Evolutionary conservation across 2,329 filamentous ascomycete species (phyloP).

Genomic region (Annulohypoxylon truncatum): DNA sequence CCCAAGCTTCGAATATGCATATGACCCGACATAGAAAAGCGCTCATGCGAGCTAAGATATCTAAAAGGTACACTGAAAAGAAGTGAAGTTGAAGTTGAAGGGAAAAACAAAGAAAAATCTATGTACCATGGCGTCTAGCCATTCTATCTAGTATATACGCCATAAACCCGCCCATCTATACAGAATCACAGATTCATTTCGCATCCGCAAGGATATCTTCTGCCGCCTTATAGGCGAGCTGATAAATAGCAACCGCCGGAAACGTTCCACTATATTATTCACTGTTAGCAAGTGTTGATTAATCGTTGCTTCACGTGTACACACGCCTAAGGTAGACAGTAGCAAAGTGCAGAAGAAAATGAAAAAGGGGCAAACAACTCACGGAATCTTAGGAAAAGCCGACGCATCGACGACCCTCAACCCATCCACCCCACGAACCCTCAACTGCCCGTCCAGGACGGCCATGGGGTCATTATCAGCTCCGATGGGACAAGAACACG

Average conservation of each 20-base stretch:
- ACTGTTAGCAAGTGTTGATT: not conserved
- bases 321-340: too few relatives aligned
- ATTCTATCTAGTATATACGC: not conserved
- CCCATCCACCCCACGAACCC: constrained; percentile 61
- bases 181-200: not conserved
- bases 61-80: not conserved
- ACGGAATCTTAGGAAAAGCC: constrained; percentile 62
- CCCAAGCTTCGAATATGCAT: too few relatives aligned
- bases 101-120: not conserved
- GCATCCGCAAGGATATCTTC: constrained; percentile 44
- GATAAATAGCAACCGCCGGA: constrained; percentile 44
- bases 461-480: constrained; percentile 62
- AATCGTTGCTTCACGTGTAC: too few relatives aligned
- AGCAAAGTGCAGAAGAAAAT: not conserved
- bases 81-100: not conserved
- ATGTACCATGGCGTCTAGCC: not conserved
- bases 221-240: constrained; percentile 47
- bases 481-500: constrained; percentile 46
- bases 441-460: constrained; percentile 63
- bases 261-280: constrained; percentile 42
- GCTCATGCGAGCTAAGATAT: not conserved
- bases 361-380: constrained; percentile 6
- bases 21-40: not conserved
- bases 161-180: not conserved
- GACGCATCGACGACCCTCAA: constrained; percentile 67